These are phyloP conservation scores for Scutellaria barbata DNA, from an alignment of 257 asterid species.

Conservation along the genomic window DNA sequence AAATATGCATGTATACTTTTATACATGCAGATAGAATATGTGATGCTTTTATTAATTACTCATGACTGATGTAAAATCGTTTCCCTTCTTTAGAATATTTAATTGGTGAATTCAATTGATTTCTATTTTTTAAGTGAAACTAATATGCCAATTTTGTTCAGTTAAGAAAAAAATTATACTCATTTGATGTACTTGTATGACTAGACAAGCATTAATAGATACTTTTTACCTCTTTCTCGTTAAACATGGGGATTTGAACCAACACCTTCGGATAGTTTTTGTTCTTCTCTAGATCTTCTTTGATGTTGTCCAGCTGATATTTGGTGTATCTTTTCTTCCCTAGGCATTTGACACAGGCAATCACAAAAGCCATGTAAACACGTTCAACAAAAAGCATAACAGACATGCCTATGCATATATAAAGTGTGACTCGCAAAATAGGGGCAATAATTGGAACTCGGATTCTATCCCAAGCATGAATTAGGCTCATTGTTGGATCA, in stretches of 20 bases:
- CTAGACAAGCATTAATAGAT: neutral
- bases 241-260: conserved; percentile 91
- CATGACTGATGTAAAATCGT: neutral
- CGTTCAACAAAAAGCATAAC: conserved; percentile 84
- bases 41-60: neutral
- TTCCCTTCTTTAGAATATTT: neutral
- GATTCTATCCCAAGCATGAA: conserved; percentile 62
- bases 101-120: neutral
- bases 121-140: neutral
- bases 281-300: conserved; percentile 63
- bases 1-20: neutral
- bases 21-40: neutral
- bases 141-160: conserved; percentile 6
- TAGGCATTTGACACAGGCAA: conserved; percentile 59
- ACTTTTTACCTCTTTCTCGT: conserved; percentile 77
- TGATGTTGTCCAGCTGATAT: conserved; percentile 76
- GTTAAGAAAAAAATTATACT: neutral
- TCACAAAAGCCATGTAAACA: conserved; percentile 84
- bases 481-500: conserved; percentile 55
- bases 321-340: conserved; percentile 77
- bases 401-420: conserved; percentile 76
- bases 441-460: conserved; percentile 74
- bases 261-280: conserved; percentile 65
- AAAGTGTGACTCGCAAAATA: conserved; percentile 56
- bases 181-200: conserved; percentile 24